Conservation (phyloP, 2,329 filamentous ascomycete species). For the Trichoderma citrinoviride region DNA sequence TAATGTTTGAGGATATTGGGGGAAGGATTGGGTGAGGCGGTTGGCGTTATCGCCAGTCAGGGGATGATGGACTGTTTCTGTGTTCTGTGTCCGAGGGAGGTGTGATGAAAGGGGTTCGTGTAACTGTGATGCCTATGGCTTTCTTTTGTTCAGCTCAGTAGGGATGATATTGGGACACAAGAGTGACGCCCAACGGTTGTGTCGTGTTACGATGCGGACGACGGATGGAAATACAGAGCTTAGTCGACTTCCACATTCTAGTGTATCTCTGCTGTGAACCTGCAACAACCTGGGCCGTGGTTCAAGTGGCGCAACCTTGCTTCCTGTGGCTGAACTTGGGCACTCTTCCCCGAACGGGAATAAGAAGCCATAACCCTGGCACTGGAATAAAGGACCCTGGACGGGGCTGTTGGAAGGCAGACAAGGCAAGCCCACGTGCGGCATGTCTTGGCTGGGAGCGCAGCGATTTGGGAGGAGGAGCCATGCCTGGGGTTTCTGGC, state of each 20-base stretch:
- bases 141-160: too few relatives aligned
- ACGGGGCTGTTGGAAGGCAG: background rate
- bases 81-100: too few relatives aligned
- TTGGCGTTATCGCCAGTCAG: too few relatives aligned
- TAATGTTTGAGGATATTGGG: background rate
- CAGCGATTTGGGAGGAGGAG: background rate
- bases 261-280: too few relatives aligned
- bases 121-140: too few relatives aligned
- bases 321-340: background rate
- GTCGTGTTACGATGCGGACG: background rate
- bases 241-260: too few relatives aligned
- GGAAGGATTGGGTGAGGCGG: too few relatives aligned
- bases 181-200: background rate
- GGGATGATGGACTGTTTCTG: too few relatives aligned
- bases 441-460: slow-evolving; percentile 25
- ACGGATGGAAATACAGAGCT: too few relatives aligned
- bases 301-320: background rate
- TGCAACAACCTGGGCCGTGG: too few relatives aligned
- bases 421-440: slow-evolving; percentile 25
- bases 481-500: background rate
- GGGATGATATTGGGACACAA: too few relatives aligned
- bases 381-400: background rate
- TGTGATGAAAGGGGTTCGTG: too few relatives aligned
- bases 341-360: background rate
- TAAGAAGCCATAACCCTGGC: background rate